phyloP scores from a whole-genome alignment of 768 basidiomycete species.

The Gymnopilus dilepis region DNA sequence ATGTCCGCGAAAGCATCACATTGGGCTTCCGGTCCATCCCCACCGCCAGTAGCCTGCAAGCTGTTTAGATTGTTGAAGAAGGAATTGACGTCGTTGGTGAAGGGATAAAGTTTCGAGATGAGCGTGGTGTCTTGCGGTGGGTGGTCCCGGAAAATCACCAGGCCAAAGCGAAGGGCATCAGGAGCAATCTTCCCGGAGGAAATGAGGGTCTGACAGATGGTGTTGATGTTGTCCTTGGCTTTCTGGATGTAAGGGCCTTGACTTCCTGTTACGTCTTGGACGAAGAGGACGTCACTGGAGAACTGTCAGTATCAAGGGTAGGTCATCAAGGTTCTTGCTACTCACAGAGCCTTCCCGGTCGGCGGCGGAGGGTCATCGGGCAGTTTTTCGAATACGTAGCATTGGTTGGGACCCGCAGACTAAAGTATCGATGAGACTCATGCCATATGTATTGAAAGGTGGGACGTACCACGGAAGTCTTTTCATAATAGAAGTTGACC shows the following conservation, averaged over 20 bases:
- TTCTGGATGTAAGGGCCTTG: constrained; percentile 20
- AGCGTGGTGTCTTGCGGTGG: constrained; percentile 3
- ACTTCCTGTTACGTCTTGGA: constrained; percentile 20
- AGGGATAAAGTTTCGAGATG: constrained; percentile 5
- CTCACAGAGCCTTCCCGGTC: neutral
- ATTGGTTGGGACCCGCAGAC: neutral
- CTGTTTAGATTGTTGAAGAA: constrained; percentile 4
- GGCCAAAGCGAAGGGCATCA: neutral
- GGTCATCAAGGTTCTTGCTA: neutral
- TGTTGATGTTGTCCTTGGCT: constrained; percentile 12
- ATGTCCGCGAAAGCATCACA: constrained; percentile 16
- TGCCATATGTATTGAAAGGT: neutral
- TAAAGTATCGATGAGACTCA: neutral
- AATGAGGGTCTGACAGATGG: constrained; percentile 1
- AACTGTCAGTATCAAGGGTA: neutral
- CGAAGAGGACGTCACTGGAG: constrained; percentile 18
- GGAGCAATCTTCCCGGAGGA: constrained; percentile 2
- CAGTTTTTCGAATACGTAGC: neutral
- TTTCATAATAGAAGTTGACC: neutral
- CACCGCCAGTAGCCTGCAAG: constrained; percentile 19
- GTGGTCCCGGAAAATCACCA: constrained; percentile 17
- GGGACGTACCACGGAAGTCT: neutral
- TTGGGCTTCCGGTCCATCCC: constrained; percentile 19
- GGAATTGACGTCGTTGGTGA: constrained; percentile 14
- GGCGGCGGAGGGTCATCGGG: neutral